Evolutionary conservation across 2,329 filamentous ascomycete genomes (phyloP).

Genomic region (Fusarium caatingaense): DNA sequence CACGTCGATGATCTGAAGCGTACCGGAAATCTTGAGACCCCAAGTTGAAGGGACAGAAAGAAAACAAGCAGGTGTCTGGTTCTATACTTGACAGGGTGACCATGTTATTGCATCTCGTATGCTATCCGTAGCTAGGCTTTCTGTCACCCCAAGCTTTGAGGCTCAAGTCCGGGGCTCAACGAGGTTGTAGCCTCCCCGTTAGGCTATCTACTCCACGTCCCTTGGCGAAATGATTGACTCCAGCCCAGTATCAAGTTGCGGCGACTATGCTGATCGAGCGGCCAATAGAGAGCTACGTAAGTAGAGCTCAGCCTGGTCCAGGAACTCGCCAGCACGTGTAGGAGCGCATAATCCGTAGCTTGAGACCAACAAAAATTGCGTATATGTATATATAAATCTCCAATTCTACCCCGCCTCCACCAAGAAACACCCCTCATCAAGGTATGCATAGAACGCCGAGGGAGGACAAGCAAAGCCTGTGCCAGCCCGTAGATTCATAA

Average conservation of each 20-base stretch:
- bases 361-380: not conserved
- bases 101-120: not conserved
- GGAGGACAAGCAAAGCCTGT: constrained; percentile 20
- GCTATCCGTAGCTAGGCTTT: not conserved
- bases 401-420: constrained; percentile 12
- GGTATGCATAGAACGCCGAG: constrained; percentile 9
- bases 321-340: not conserved
- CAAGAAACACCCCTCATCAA: constrained; percentile 1
- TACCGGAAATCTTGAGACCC: not conserved
- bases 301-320: not conserved
- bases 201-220: constrained; percentile 10
- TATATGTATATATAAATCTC: constrained; percentile 4
- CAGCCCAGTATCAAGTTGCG: not conserved
- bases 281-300: constrained; percentile 4
- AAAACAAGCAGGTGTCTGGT: not conserved
- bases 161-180: constrained; percentile 14
- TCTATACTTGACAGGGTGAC: not conserved
- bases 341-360: not conserved
- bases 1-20: not conserved
- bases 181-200: not conserved
- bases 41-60: not conserved
- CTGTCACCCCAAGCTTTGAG: constrained; percentile 6
- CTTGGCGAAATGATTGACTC: not conserved
- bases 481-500: constrained; percentile 34
- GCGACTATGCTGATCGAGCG: not conserved